Percentiles rank a stretch among this genome's conserved stretches.
phyloP scores from a whole-genome alignment of 1,284 basidiomycete species.

The Microbotryum silenes-acaulis region DNA sequence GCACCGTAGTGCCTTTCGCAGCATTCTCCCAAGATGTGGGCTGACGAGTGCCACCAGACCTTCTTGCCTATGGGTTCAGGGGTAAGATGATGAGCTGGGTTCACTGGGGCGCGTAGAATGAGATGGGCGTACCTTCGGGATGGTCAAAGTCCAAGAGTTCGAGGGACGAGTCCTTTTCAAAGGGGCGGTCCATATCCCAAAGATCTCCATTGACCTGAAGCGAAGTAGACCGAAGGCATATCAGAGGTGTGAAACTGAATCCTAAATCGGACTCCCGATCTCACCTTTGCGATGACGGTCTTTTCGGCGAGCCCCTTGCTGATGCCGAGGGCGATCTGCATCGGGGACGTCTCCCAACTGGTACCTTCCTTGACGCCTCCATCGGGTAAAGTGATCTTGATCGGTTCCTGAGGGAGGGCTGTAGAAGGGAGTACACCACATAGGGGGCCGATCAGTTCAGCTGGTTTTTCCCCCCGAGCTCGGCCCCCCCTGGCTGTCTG shows the following conservation, averaged over 20 bases:
- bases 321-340: slow-evolving; percentile 81
- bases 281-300: slow-evolving; percentile 83
- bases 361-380: slow-evolving; percentile 73
- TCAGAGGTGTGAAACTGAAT: background rate
- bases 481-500: background rate
- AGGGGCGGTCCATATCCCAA: slow-evolving; percentile 91
- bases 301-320: slow-evolving; percentile 82
- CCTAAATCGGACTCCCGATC: slow-evolving; percentile 12
- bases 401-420: slow-evolving; percentile 80
- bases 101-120: background rate
- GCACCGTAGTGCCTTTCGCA: slow-evolving; percentile 95
- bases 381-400: slow-evolving; percentile 79
- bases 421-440: slow-evolving; percentile 9
- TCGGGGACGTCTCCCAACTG: slow-evolving; percentile 93
- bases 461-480: background rate
- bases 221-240: background rate
- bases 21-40: slow-evolving; percentile 97
- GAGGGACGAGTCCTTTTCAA: slow-evolving; percentile 73
- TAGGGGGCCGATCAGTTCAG: background rate
- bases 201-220: slow-evolving; percentile 71
- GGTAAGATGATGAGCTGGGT: background rate
- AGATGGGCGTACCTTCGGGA: slow-evolving; percentile 61
- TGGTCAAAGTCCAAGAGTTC: slow-evolving; percentile 91
- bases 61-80: slow-evolving; percentile 58
- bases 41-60: slow-evolving; percentile 99